Base-by-base conservation (phyloP, 148 eudicot genomes). In the Vaccinium myrtillus region DNA sequence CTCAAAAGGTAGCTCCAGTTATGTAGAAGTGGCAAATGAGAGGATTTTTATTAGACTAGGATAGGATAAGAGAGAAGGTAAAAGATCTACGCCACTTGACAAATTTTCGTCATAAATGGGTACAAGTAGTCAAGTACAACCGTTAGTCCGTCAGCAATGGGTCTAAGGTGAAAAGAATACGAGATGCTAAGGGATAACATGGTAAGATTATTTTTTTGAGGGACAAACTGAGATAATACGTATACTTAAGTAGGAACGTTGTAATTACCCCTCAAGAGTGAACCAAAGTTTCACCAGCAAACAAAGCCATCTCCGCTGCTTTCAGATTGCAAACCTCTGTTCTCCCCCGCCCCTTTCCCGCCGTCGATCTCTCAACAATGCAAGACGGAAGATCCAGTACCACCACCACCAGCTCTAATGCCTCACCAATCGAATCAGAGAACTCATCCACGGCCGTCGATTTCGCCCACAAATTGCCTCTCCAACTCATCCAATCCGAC, bases 401-500 rank as follows among this genome's bases (percentile, higher is more conserved):
- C 74, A 61, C 84, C 85, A 27, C 82, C 79, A 61, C 79, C 83
- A 55, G 81, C 78, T 18, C 69, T 4, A 14, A 39, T 4, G 23
- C 46, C 51, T 69, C 32, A 6, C 23, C 56, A 8, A 46, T 27
- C 74, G 74, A 43, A 23, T 82, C 88, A 69, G 85, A 77, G 13
- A 25, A 8, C 56, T 83, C 85, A 56, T 56, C 32, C 81, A 58
- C 88, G 87, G 54, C 79, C 82, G 79, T 73, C 77, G 85, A 84
- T 69, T 30, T 85, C 70, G 36, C 69, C 19, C 78, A 79, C 59
- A 82, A 74, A 48, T 82, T 92, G 46, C 96, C 99, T 3, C 95
- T 93, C 53, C 90, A 81, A 7, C 87, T 97, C 67, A 84, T 92
- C 83, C 86, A 92, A 91, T 92, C 96, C 43, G 93, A 92, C 77